Conservation (phyloP, 305 asterid species). For the Striga hermonthica region DNA sequence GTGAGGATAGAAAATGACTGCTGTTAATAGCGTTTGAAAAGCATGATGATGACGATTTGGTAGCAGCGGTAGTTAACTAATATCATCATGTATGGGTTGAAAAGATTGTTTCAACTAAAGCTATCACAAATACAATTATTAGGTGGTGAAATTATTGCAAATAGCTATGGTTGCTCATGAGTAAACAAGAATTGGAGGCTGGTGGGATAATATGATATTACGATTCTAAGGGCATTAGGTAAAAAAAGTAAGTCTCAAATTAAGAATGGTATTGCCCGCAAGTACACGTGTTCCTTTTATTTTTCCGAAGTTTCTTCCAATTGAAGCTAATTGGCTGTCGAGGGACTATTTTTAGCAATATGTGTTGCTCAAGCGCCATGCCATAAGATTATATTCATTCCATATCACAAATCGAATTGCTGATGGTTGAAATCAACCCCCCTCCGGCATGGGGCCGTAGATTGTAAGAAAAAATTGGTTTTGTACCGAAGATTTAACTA, state of each 20-base stretch:
- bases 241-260: neutral
- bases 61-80: slow-evolving; percentile 28
- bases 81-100: slow-evolving; percentile 26
- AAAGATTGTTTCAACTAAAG: slow-evolving; percentile 39
- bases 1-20: slow-evolving; percentile 15
- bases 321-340: no score
- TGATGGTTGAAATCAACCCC: no score
- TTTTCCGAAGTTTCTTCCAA: no score
- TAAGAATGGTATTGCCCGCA: neutral
- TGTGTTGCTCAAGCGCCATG: no score
- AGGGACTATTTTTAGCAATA: no score
- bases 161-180: slow-evolving; percentile 19
- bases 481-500: no score
- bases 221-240: neutral
- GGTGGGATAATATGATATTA: slow-evolving; percentile 11
- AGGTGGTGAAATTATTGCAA: slow-evolving; percentile 4
- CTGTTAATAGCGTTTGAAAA: slow-evolving; percentile 13
- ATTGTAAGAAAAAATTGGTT: no score
- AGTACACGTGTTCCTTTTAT: no score
- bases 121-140: slow-evolving; percentile 24
- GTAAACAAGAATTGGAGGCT: slow-evolving; percentile 22
- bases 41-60: slow-evolving; percentile 23
- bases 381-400: no score
- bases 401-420: no score
- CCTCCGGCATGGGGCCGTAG: no score